Base-by-base conservation (phyloP, 2,329 filamentous ascomycete genomes). In the Verticillium nubilum region DNA sequence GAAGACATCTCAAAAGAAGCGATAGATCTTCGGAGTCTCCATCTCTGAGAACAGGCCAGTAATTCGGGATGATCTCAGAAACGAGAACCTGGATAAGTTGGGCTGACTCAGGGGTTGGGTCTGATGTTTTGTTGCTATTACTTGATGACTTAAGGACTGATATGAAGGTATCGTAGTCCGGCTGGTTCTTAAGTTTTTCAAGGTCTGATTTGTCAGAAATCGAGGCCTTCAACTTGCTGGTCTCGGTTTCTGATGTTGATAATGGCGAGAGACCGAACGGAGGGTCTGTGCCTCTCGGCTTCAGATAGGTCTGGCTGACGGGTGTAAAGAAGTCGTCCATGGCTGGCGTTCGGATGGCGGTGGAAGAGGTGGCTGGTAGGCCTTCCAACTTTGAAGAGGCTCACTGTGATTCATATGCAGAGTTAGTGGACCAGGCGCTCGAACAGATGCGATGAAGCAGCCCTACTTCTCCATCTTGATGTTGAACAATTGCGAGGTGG, bases 1-100 rank as follows among this genome's bases (percentile, higher is more conserved):
- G 81, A 5, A 99, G 75, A 67, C 87, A 91, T 61, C 74, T 72
- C 1, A 90, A 66, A 17, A 98, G 74, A 2, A 83, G 72, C 47
- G 74, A 71, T 1, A 78, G 65, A 42, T 82, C 80, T 26, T 65
- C 61, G 28, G 70, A 29, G 2, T 69, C 70, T n/a, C 74, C 76
- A 60, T 83, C 80, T 37, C 78, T 74, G 17, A 94, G 69, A 9
- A 85, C 67, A 3, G 79, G 70, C 94, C 95, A 98, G 73, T 94
- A 96, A 69, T 93, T 90, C 1, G 91, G 90, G 7, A 92, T 78
- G 27, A 90, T 92, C 31, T 87, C 84, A 17, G 83, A 87, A 60
- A 96, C 86, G 35, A 99, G 76, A 3, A 85, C 76, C 68, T 92
- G 87, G 57, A 94, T 79, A 31, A 97, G 84, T 66, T 92, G 90